A percentile compares a stretch with the other conserved stretches of the same genome.
These are phyloP conservation scores for Heterobasidion irregulare DNA, from an alignment of 1,284 basidiomycete species.

Conservation along the genomic window DNA sequence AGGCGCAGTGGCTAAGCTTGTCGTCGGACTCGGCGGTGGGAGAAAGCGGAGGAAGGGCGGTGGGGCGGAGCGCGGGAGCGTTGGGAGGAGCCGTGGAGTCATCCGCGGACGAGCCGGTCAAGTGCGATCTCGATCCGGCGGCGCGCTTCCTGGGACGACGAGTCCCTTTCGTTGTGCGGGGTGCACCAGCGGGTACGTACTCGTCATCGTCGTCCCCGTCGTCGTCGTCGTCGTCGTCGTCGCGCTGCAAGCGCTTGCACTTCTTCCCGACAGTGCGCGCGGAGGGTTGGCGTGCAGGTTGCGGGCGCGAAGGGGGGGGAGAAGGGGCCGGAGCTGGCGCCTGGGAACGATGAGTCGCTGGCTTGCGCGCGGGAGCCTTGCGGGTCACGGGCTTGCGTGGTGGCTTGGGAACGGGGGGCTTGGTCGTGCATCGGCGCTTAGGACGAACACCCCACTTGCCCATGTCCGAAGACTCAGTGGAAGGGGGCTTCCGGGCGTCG, in stretches of 20 bases:
- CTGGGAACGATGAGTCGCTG: too few relatives aligned
- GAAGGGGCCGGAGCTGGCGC: background rate
- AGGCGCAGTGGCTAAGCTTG: constrained; percentile 1
- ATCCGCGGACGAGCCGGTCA: background rate
- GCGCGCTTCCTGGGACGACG: background rate
- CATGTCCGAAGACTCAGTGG: too few relatives aligned
- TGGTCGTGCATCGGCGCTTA: too few relatives aligned
- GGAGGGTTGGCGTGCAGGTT: background rate
- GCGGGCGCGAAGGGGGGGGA: background rate
- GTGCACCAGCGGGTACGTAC: background rate
- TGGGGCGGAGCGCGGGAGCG: background rate
- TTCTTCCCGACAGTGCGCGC: constrained; percentile 1
- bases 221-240: background rate
- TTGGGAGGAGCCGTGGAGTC: background rate
- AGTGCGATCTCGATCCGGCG: background rate
- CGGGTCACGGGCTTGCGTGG: too few relatives aligned
- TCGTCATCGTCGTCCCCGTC: background rate
- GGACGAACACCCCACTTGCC: too few relatives aligned
- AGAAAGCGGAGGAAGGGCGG: background rate
- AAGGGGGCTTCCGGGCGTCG: too few relatives aligned
- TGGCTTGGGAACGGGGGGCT: too few relatives aligned
- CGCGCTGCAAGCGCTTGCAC: background rate
- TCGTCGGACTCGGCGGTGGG: background rate
- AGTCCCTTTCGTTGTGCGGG: background rate
- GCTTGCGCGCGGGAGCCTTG: too few relatives aligned